These are phyloP conservation scores for Xerocomellus amylosporus DNA, from an alignment of 768 basidiomycete species.

Conservation along the genomic window DNA sequence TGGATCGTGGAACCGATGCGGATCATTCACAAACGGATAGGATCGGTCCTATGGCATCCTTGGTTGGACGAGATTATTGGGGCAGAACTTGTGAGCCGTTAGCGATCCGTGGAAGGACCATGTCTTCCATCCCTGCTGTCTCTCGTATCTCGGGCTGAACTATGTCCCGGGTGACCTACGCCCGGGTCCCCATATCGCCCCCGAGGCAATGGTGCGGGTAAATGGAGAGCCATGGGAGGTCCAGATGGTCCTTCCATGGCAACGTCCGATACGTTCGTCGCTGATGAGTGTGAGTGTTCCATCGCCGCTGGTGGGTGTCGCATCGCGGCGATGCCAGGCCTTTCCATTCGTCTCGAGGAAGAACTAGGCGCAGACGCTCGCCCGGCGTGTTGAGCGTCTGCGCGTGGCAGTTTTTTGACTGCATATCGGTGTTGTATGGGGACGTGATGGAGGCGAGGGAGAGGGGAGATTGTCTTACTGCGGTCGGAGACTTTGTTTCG, in stretches of 20 bases:
- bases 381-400: conserved; percentile 71
- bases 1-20: conserved; percentile 10
- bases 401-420: conserved; percentile 78
- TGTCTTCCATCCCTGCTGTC: conserved; percentile 31
- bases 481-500: conserved; percentile 31
- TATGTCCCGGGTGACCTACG: conserved; percentile 20
- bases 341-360: conserved; percentile 30
- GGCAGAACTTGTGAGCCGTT: conserved; percentile 5
- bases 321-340: conserved; percentile 40
- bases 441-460: conserved; percentile 42
- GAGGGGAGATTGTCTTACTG: conserved; percentile 38
- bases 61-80: neutral
- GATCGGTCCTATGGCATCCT: conserved; percentile 3
- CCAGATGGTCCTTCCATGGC: conserved; percentile 31
- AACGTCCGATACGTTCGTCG: conserved; percentile 24
- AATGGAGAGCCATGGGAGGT: conserved; percentile 32
- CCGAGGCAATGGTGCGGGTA: conserved; percentile 32
- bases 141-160: conserved; percentile 37
- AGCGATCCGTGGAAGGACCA: conserved; percentile 30
- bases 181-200: conserved; percentile 37
- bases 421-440: conserved; percentile 37
- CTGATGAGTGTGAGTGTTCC: conserved; percentile 25
- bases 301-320: conserved; percentile 31
- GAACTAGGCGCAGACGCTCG: conserved; percentile 70
- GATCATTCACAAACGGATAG: conserved; percentile 8